Evolutionary conservation across 495 filamentous ascomycete species (phyloP), one percentile per base, ranked within the genome.

Genomic region (Aspergillus cristatus): DNA sequence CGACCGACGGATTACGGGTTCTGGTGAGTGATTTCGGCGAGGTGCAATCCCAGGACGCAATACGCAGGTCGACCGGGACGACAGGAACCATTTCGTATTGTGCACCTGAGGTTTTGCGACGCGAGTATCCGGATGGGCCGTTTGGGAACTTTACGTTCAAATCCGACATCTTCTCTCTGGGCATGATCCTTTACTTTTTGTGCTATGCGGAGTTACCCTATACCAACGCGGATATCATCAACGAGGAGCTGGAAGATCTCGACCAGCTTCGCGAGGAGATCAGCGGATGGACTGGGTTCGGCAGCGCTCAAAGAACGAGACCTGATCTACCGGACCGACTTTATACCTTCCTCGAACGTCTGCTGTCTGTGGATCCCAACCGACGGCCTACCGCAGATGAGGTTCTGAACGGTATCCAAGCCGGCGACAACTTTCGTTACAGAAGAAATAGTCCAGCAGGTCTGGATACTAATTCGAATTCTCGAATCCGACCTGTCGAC

Each of bases 71-170:
- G 11, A 95, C 88, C 2, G 91, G 91, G 7, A 82, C 89, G 1
- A 98, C 91, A 0, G 91, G 91, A 1, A 98, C 91, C 3, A 89
- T 98, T 24, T 96, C 90, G 0, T 98, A 95, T 58, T 97, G 93
- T 59, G 93, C 91, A 0, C 91, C 91, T 2, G 91, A 98, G 52
- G 91, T 98, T 13, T 62, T 98, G 22, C 76, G 72, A 29, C 78
- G 70, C 40, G 76, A 86, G 32, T 56, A 67, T 28, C 67, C 76
- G 0, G 72, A 60, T 38, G 91, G 91, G 10, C 70, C 71, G 8
- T 83, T 83, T 46, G 88, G 84, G 3, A 93, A 97, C 49, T 98
- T 98, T 49, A 93, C 86, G 0, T 83, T 82, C 35, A 98, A 96
- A 50, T 95, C 88, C 0, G 91, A 98, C 54, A 83, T 98, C 8